Conservation (phyloP, 768 basidiomycete species). For the Auricularia cornea region DNA sequence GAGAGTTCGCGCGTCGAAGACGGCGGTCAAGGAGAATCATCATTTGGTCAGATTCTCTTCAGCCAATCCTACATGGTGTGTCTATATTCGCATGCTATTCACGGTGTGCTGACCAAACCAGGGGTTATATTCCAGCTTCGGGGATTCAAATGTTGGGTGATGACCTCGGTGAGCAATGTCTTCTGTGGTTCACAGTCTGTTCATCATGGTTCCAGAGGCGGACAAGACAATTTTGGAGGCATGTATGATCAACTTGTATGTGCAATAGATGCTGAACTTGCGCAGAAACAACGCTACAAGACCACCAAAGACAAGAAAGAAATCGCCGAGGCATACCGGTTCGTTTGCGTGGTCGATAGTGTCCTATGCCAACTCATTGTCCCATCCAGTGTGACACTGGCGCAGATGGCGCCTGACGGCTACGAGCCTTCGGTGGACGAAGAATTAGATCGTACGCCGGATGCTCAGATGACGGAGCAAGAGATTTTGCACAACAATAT, state of each 20-base stretch:
- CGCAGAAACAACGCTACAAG: not conserved
- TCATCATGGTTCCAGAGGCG: not conserved
- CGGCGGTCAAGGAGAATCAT: conserved; percentile 34
- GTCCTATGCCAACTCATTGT: not conserved
- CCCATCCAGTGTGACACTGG: not conserved
- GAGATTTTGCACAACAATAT: too few relatives aligned
- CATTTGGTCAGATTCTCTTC: conserved; percentile 81
- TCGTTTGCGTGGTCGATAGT: not conserved
- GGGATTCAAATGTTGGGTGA: conserved; percentile 63
- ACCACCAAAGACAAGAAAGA: not conserved
- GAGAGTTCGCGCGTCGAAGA: conserved; percentile 26
- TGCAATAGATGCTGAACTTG: not conserved
- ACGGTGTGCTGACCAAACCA: conserved; percentile 19
- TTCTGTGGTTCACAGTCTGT: not conserved
- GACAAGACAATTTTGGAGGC: too few relatives aligned
- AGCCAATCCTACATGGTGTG: conserved; percentile 53
- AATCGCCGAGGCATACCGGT: not conserved
- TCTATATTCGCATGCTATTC: not conserved
- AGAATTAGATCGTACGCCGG: not conserved
- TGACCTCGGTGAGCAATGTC: conserved; percentile 57
- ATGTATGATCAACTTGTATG: too few relatives aligned
- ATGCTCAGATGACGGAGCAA: not conserved
- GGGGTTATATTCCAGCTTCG: conserved; percentile 54
- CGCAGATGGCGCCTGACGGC: not conserved
- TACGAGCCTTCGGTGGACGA: not conserved